These are phyloP conservation scores for Pseudopithomyces maydicus DNA, from an alignment of 2,329 filamentous ascomycete species.

Conservation along the genomic window DNA sequence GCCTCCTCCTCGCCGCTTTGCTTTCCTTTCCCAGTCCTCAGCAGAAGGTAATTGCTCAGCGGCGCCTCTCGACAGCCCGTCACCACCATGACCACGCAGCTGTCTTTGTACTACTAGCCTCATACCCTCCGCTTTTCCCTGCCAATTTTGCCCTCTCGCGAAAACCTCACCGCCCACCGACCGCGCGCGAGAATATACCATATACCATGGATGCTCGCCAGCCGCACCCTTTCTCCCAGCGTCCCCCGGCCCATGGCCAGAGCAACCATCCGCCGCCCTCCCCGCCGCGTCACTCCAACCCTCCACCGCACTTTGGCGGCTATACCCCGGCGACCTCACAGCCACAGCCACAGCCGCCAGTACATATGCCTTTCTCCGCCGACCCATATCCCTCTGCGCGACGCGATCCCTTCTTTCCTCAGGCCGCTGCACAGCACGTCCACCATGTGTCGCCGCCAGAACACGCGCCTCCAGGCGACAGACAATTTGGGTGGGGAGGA, in stretches of 20 bases:
- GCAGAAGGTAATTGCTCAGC: background rate
- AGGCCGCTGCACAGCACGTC: constrained; percentile 34
- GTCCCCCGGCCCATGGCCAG: constrained; percentile 58
- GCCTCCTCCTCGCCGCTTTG: constrained; percentile 5
- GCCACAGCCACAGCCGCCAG: constrained; percentile 39
- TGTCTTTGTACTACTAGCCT: background rate
- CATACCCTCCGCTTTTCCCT: background rate
- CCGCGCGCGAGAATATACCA: background rate
- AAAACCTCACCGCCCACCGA: constrained; percentile 11
- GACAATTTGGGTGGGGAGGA: constrained; percentile 40
- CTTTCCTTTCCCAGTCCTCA: background rate
- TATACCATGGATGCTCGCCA: constrained; percentile 45
- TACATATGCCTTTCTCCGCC: constrained; percentile 51
- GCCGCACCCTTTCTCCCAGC: constrained; percentile 47
- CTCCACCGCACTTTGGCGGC: constrained; percentile 30
- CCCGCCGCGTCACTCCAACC: constrained; percentile 55
- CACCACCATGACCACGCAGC: background rate
- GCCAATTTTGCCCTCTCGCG: background rate
- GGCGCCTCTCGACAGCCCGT: background rate
- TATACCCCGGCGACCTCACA: constrained; percentile 43
- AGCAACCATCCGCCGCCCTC: constrained; percentile 57
- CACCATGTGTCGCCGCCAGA: constrained; percentile 42
- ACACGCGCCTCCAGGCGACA: constrained; percentile 33
- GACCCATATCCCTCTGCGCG: constrained; percentile 54
- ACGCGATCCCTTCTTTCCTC: constrained; percentile 54